Evolutionary conservation across 1,284 basidiomycete species (phyloP).

Genomic region (Marasmius fiardii): DNA sequence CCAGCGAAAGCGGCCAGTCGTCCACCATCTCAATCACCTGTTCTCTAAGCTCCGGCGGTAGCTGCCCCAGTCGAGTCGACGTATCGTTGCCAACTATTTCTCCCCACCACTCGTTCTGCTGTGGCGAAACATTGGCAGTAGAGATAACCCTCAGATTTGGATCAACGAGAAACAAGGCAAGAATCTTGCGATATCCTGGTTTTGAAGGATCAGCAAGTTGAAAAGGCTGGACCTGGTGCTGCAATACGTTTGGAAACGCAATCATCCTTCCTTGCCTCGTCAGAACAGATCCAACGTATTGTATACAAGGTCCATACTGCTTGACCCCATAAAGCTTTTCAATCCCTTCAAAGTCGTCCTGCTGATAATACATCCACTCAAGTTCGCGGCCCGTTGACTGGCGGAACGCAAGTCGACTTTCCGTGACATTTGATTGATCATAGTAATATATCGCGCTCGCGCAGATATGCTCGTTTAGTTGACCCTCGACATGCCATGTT

Average conservation of each 20-base stretch:
- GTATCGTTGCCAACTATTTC: conserved; percentile 12
- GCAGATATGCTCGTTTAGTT: conserved; percentile 43
- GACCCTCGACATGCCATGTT: conserved; percentile 37
- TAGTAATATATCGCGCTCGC: conserved; percentile 41
- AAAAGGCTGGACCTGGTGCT: conserved; percentile 42
- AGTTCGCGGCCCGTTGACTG: conserved; percentile 15
- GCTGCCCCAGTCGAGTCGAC: not conserved
- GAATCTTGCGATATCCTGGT: conserved; percentile 45
- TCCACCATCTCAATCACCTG: conserved; percentile 20
- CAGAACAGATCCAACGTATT: conserved; percentile 18
- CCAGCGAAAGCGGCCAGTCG: conserved; percentile 20
- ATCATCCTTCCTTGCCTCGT: not conserved
- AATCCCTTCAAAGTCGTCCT: conserved; percentile 27
- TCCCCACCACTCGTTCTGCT: conserved; percentile 35
- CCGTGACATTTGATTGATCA: conserved; percentile 29
- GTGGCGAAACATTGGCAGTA: conserved; percentile 40
- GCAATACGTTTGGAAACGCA: conserved; percentile 39
- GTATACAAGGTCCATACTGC: not conserved
- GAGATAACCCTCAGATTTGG: conserved; percentile 39
- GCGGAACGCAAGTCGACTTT: conserved; percentile 29
- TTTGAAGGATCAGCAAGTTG: conserved; percentile 36
- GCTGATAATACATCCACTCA: conserved; percentile 17
- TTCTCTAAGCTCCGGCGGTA: conserved; percentile 21
- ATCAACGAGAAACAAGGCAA: conserved; percentile 49
- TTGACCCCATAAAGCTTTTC: conserved; percentile 22